phyloP scores from a whole-genome alignment of 306 rosid genomes.

The Cyclanthera cordifolia region DNA sequence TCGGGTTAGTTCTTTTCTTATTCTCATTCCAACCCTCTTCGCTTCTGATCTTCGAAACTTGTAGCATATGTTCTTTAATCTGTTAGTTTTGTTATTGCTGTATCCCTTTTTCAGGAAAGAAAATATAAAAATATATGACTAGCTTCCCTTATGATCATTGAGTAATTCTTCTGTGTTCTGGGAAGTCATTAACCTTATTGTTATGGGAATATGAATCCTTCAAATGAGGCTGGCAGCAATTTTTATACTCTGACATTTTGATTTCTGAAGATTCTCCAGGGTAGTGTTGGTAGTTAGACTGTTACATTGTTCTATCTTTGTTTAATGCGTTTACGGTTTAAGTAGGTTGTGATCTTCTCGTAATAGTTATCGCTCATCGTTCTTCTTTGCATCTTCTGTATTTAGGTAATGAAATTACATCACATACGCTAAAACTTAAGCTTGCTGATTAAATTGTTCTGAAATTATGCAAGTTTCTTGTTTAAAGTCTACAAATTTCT shows the following conservation, averaged over 20 bases:
- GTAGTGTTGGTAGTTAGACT: not conserved
- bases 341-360: not conserved
- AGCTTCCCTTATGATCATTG: not conserved
- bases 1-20: conserved; percentile 13
- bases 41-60: not conserved
- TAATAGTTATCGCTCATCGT: not conserved
- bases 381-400: not conserved
- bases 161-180: not conserved
- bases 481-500: too few species aligned
- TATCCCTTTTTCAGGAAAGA: not conserved
- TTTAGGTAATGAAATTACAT: not conserved
- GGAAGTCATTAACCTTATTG: not conserved
- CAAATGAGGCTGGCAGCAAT: conserved; percentile 5
- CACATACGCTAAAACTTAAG: not conserved
- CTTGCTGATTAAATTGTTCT: not conserved
- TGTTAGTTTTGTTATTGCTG: conserved; percentile 8
- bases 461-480: too few species aligned
- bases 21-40: not conserved
- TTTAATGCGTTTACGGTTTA: not conserved
- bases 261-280: not conserved
- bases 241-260: conserved; percentile 5
- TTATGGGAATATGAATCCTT: not conserved
- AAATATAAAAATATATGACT: not conserved
- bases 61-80: not conserved
- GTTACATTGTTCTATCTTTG: not conserved